Conservation (phyloP, 257 asterid species). For the Lycium barbarum region DNA sequence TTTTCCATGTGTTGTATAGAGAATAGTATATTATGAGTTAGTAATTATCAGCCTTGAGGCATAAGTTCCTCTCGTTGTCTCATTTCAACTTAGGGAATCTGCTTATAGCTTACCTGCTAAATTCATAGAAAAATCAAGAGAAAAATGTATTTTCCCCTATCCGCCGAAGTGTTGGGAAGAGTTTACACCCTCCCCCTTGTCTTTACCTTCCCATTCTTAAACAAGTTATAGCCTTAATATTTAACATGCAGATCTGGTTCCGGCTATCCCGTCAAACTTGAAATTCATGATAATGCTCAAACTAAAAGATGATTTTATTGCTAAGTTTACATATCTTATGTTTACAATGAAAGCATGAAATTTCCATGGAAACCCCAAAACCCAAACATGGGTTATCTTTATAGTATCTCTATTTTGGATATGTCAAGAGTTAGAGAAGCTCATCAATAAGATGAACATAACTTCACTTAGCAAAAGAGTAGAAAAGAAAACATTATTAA, state of each 20-base stretch:
- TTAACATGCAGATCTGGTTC: neutral
- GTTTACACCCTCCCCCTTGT: neutral
- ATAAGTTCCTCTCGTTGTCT: neutral
- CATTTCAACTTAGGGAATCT: neutral
- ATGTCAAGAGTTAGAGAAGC: conserved; percentile 20
- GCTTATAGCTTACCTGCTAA: neutral
- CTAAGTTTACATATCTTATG: neutral
- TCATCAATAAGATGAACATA: conserved; percentile 22
- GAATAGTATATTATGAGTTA: neutral
- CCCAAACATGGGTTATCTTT: neutral
- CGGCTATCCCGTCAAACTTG: neutral
- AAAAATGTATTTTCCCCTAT: neutral
- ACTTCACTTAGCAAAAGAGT: neutral
- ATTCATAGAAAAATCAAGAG: neutral
- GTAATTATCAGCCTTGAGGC: neutral
- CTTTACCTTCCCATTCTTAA: conserved; percentile 20
- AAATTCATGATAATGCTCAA: conserved; percentile 2
- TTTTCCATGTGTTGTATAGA: neutral
- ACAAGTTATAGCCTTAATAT: neutral
- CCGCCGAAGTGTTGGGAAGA: neutral
- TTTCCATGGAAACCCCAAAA: neutral
- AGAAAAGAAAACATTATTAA: neutral
- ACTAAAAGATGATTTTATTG: neutral
- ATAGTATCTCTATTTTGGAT: neutral
- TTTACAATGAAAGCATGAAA: neutral